phyloP scores from a whole-genome alignment of 805 yeast species.

The Lachancea mirantina region DNA sequence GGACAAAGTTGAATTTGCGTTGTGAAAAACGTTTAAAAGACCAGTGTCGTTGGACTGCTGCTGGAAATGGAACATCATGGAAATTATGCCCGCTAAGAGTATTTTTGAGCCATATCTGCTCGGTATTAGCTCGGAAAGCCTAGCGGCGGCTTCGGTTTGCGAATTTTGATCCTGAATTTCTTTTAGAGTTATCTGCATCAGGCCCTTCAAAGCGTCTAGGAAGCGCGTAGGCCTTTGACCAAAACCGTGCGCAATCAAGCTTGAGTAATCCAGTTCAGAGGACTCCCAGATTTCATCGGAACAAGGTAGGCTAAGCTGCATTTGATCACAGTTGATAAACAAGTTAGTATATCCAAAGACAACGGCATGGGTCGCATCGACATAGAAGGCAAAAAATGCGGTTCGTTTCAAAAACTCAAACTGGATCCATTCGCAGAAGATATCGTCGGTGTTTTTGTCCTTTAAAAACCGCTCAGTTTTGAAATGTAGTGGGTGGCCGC shows the following conservation, averaged over 20 bases:
- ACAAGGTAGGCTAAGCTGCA: slow-evolving; percentile 56
- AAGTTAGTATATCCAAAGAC: slow-evolving; percentile 66
- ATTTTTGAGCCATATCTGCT: slow-evolving; percentile 61
- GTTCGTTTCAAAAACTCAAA: slow-evolving; percentile 71
- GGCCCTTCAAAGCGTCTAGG: slow-evolving; percentile 47
- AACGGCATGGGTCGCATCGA: slow-evolving; percentile 72
- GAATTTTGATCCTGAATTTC: slow-evolving; percentile 7
- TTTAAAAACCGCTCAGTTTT: slow-evolving; percentile 21
- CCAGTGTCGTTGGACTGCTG: slow-evolving; percentile 37
- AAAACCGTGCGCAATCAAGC: slow-evolving; percentile 20
- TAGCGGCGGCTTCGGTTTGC: background rate
- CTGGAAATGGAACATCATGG: slow-evolving; percentile 65
- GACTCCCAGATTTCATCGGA: slow-evolving; percentile 54
- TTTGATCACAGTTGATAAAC: slow-evolving; percentile 48
- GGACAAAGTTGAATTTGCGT: slow-evolving; percentile 30
- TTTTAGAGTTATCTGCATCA: slow-evolving; percentile 44
- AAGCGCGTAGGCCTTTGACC: slow-evolving; percentile 37
- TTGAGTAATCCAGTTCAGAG: slow-evolving; percentile 23
- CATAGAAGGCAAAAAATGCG: slow-evolving; percentile 73
- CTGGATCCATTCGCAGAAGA: slow-evolving; percentile 56
- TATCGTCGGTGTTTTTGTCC: slow-evolving; percentile 18
- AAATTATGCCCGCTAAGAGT: slow-evolving; percentile 56
- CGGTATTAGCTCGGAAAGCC: background rate
- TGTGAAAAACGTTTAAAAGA: slow-evolving; percentile 10
- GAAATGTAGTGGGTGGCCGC: slow-evolving; percentile 51